Percentiles rank a stretch among this genome's conserved stretches.
phyloP scores from a whole-genome alignment of 2,329 filamentous ascomycete genomes.

The Stagonosporopsis tanaceti region DNA sequence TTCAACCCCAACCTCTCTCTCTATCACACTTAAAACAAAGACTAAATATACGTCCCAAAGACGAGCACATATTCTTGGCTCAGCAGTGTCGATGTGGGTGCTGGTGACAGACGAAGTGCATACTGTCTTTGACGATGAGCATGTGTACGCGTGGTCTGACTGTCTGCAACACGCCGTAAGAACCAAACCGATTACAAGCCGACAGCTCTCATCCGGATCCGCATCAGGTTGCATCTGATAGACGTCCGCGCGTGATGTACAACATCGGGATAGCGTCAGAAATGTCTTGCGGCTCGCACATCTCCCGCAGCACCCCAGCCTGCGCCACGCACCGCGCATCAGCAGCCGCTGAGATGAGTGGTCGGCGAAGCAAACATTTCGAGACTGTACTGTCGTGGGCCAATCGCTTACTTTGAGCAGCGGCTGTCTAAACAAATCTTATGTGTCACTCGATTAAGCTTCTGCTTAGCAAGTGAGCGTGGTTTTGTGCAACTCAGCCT shows the following conservation, averaged over 20 bases:
- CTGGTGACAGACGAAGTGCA: too few species aligned
- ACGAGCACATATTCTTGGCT: background rate
- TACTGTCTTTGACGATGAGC: background rate
- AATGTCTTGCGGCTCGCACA: constrained; percentile 14
- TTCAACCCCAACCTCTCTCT: constrained; percentile 13
- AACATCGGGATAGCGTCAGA: background rate
- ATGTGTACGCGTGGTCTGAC: constrained; percentile 1
- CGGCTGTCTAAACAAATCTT: constrained; percentile 22
- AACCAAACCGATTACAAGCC: background rate
- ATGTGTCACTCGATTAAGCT: constrained; percentile 24
- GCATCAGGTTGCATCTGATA: background rate
- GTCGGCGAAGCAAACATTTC: constrained; percentile 14
- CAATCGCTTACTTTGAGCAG: constrained; percentile 26
- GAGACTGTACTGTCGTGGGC: background rate
- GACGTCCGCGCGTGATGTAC: background rate
- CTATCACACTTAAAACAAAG: constrained; percentile 9
- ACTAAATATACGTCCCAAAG: constrained; percentile 8
- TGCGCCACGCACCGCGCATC: constrained; percentile 18
- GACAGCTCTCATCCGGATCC: background rate
- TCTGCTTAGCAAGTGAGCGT: constrained; percentile 6
- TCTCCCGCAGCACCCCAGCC: constrained; percentile 14
- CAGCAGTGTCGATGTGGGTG: background rate
- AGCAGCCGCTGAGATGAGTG: constrained; percentile 24
- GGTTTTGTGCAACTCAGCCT: constrained; percentile 20
- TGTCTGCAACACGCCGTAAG: background rate